Evolutionary conservation across 2,329 filamentous ascomycete species (phyloP), one percentile per base, ranked within the genome.

Genomic region (Stenocarpella maydis): DNA sequence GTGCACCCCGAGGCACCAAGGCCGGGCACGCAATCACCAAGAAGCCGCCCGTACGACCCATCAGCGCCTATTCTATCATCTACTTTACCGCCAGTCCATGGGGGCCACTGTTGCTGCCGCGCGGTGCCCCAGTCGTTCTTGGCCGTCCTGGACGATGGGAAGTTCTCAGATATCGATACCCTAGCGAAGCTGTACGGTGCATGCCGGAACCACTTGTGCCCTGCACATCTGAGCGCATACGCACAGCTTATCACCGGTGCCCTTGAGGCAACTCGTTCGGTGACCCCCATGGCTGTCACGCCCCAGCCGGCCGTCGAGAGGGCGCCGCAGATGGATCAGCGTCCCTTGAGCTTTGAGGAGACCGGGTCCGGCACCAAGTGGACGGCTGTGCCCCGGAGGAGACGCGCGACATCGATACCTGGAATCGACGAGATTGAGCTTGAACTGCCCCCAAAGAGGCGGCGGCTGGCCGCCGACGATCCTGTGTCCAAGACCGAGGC

Each of bases 351-450:
- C 14, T 67, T 64, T n/a, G 67, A 71, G 28, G 49, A 63, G 43
- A 71, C 69, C 26, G 69, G 69, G 21, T 58, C 67, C 10, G 64
- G 67, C 24, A 71, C 69, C 24, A 63, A 21, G 34, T 71, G 69
- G 69, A 71, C 67, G 28, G 41, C 69, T 21, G 63, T 69, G 5
- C 69, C 69, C 21, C 41, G 58, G n/a, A 55, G 69, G 39, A 69
- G 49, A 63, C 69, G 69, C 17, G 63, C 69, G 31, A 71, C 69
- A 15, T 71, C 69, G 34, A 63, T 58, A 8, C 67, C 67, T 4
- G 69, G 67, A 8, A 71, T 71, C 21, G 68, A 58, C 8, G 69
- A 71, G 43, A 52, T 69, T 28, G 69, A 71, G n/a, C 67, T 71
- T 31, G 49, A 69, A 21, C 17, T 71, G 39, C 63, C 69, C 8